Evolutionary conservation across 345 rosid genomes (phyloP), one percentile per base, ranked within the genome.

Genomic region (Trapa incisa): DNA sequence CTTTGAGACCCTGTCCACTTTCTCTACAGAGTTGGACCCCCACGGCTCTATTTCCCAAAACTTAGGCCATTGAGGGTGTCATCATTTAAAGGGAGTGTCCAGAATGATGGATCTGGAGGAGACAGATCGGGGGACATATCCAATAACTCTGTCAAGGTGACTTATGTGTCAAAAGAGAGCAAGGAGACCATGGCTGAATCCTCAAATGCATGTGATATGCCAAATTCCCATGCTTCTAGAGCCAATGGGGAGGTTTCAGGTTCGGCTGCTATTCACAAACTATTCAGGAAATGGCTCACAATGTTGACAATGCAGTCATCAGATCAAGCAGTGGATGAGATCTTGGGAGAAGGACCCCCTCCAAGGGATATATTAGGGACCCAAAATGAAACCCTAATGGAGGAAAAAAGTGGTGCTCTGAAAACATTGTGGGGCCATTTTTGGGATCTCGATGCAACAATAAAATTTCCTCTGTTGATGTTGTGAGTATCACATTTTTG

Each of bases 271-370:
- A 86, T 89, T 69, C 88, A 82, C 62, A 84, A 75, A 67, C 79
- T 87, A 68, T 92, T 92, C 75, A 87, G 83, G 82, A 89, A 87
- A 76, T 89, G 96, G 98, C 76, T 89, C 73, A 81, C 79, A 71
- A 66, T 84, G 75, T 67, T 86, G 78, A 74, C 81, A 53, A 78
- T 88, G 37, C 87, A 16, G 12, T 64, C 73, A 13, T 65, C 53
- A 3, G 70, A 67, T 80, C 85, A 82, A 78, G 85, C 73, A 61
- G 74, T 67, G 66, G 83, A 83, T 72, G 85, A 78, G 68, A 70
- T 83, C 69, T 32, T 87, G 76, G 82, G 75, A 70, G 88, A 80
- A 76, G 84, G 73, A 71, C 71, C 74, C 65, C 72, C 72, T 68
- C 83, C 84, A 47, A 75, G 53, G 17, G 80, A 78, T 22, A 66